Conservation (phyloP, 495 filamentous ascomycete species). For the Aspergillus cristatus region DNA sequence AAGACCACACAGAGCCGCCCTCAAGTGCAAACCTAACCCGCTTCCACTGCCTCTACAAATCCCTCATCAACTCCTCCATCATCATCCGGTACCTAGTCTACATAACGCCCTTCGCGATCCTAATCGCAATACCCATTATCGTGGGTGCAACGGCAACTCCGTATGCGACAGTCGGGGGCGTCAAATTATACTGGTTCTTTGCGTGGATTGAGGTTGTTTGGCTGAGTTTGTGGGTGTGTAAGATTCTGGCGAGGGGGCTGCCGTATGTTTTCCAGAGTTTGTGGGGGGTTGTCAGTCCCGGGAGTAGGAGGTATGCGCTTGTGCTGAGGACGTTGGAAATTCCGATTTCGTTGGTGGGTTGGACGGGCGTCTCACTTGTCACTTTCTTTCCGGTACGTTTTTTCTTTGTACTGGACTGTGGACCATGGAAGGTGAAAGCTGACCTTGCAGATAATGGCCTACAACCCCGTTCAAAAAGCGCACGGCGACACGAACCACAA, state of each 20-base stretch:
- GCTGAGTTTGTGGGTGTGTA: conserved; percentile 80
- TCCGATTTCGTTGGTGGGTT: conserved; percentile 78
- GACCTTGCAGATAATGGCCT: conserved; percentile 50
- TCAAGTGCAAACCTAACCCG: conserved; percentile 48
- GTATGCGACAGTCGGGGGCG: conserved; percentile 50
- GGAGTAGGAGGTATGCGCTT: conserved; percentile 84
- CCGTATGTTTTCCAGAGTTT: conserved; percentile 79
- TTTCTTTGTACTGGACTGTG: conserved; percentile 15
- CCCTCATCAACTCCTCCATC: conserved; percentile 74
- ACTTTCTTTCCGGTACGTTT: conserved; percentile 57
- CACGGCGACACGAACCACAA: conserved; percentile 23
- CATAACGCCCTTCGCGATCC: conserved; percentile 63
- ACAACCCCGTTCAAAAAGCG: conserved; percentile 28
- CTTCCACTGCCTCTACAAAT: conserved; percentile 83
- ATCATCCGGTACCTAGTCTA: conserved; percentile 86
- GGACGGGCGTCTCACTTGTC: conserved; percentile 69
- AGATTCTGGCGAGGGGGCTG: conserved; percentile 69
- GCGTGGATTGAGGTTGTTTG: conserved; percentile 89
- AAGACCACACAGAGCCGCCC: too few relatives aligned
- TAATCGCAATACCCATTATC: conserved; percentile 76
- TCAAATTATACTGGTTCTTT: conserved; percentile 71
- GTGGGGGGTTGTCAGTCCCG: conserved; percentile 80
- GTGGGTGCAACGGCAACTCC: conserved; percentile 50
- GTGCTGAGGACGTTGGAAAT: conserved; percentile 74
- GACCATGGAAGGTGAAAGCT: too few relatives aligned